Percentiles rank a stretch among this genome's conserved stretches.
phyloP scores from a whole-genome alignment of 768 basidiomycete genomes.

The Clathrus columnatus region DNA sequence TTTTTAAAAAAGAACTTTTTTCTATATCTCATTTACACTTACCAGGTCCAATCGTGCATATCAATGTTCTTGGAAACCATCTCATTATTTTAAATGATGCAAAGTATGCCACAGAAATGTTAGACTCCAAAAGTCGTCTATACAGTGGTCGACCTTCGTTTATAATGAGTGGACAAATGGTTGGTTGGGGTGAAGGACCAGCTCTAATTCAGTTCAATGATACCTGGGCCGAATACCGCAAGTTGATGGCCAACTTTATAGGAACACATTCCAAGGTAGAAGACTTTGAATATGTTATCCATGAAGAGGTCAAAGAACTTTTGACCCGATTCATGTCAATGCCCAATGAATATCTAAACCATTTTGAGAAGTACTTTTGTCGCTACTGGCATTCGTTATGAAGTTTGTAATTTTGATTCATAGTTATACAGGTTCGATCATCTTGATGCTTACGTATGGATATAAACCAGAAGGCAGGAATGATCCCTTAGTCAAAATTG shows the following conservation, averaged over 20 bases:
- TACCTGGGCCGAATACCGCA: slow-evolving; percentile 17
- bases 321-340: slow-evolving; percentile 10
- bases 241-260: slow-evolving; percentile 16
- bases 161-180: slow-evolving; percentile 41
- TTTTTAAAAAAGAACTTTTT: neutral
- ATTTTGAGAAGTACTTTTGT: slow-evolving; percentile 13
- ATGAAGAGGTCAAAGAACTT: slow-evolving; percentile 13
- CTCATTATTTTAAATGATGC: slow-evolving; percentile 15
- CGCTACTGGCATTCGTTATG: no score
- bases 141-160: slow-evolving; percentile 42
- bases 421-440: neutral
- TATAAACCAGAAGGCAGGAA: neutral
- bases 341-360: slow-evolving; percentile 15
- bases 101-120: slow-evolving; percentile 13
- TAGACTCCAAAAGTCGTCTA: slow-evolving; percentile 31
- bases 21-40: neutral
- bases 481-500: neutral
- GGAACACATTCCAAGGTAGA: slow-evolving; percentile 18
- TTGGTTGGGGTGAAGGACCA: neutral
- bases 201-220: slow-evolving; percentile 5
- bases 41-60: slow-evolving; percentile 15
- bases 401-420: no score
- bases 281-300: slow-evolving; percentile 11
- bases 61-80: slow-evolving; percentile 5
- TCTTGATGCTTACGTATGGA: neutral